A percentile compares a stretch with the other conserved stretches of the same genome.
Evolutionary conservation across 306 rosid genomes (phyloP).

Genomic region (Lupinus albus): DNA sequence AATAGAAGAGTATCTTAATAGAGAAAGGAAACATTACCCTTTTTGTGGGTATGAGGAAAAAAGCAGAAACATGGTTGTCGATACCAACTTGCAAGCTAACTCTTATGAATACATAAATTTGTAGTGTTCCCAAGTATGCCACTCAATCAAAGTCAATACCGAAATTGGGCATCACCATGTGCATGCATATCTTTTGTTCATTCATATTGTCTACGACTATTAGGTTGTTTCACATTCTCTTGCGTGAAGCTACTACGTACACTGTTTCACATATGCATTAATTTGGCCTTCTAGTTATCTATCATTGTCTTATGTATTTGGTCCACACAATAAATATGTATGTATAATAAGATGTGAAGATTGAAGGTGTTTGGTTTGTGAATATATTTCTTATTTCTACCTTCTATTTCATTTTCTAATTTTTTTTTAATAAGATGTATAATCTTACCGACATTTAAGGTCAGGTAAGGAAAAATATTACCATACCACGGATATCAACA

Average conservation of each 20-base stretch:
- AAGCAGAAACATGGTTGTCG: conserved; percentile 47
- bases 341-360: too few species aligned
- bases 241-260: background rate
- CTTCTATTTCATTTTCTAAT: too few species aligned
- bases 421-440: too few species aligned
- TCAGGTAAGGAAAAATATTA: too few species aligned
- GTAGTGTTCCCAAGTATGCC: background rate
- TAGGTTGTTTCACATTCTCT: background rate
- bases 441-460: too few species aligned
- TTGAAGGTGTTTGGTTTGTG: too few species aligned
- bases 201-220: conserved; percentile 1
- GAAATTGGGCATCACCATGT: conserved; percentile 32
- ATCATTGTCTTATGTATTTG: background rate
- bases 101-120: conserved; percentile 43
- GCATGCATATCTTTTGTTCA: conserved; percentile 3
- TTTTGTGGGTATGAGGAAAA: background rate
- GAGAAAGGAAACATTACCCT: background rate
- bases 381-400: too few species aligned
- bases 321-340: background rate
- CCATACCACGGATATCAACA: too few species aligned
- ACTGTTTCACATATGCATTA: background rate
- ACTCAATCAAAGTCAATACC: conserved; percentile 51
- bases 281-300: conserved; percentile 10
- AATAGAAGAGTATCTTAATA: background rate
- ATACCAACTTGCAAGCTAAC: conserved; percentile 65